phyloP scores from a whole-genome alignment of 768 basidiomycete genomes.

The Leccinum disarticulatum region DNA sequence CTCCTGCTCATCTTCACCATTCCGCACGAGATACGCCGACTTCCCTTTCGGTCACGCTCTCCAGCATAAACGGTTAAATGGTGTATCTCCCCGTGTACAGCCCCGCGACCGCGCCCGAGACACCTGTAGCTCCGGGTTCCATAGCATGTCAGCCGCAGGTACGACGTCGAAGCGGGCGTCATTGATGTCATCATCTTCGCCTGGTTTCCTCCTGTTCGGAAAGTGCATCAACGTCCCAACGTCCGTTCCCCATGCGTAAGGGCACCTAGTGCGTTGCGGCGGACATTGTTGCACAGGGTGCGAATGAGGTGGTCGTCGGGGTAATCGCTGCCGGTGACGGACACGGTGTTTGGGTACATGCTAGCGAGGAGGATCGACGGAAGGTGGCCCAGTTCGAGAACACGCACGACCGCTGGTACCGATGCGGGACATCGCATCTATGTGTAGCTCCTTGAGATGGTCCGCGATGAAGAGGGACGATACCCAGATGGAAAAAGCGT shows the following conservation, averaged over 20 bases:
- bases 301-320: slow-evolving; percentile 62
- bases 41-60: slow-evolving; percentile 49
- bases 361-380: slow-evolving; percentile 73
- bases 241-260: slow-evolving; percentile 65
- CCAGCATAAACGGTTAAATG: slow-evolving; percentile 48
- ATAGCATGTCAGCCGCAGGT: slow-evolving; percentile 74
- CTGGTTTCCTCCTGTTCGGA: too few relatives aligned
- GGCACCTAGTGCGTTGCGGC: slow-evolving; percentile 49
- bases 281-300: slow-evolving; percentile 58
- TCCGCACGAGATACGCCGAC: slow-evolving; percentile 48
- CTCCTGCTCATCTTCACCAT: slow-evolving; percentile 61
- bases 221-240: slow-evolving; percentile 21
- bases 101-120: slow-evolving; percentile 59
- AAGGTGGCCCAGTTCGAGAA: slow-evolving; percentile 69
- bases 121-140: slow-evolving; percentile 66
- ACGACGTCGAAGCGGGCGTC: slow-evolving; percentile 58
- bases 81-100: slow-evolving; percentile 76
- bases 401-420: slow-evolving; percentile 21
- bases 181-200: neutral
- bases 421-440: slow-evolving; percentile 31
- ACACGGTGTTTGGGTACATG: slow-evolving; percentile 32
- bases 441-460: slow-evolving; percentile 49
- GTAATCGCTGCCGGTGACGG: slow-evolving; percentile 66
- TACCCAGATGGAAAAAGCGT: slow-evolving; percentile 76
- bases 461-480: slow-evolving; percentile 68